These are phyloP conservation scores for Chlorencoelia australis DNA, from an alignment of 2,329 filamentous ascomycete genomes.

Conservation along the genomic window DNA sequence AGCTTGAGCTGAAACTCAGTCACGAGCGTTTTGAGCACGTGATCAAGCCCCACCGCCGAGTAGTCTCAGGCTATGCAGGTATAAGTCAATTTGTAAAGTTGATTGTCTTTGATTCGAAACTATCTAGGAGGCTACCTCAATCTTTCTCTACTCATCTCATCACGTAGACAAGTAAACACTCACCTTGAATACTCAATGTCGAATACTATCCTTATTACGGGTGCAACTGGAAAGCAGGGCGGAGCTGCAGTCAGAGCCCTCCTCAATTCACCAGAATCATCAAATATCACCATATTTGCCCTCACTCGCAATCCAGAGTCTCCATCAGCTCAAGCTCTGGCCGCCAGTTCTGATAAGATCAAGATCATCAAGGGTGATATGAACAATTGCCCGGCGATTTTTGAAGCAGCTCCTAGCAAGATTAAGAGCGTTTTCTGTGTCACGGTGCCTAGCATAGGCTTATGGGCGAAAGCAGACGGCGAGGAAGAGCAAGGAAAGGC, in stretches of 20 bases:
- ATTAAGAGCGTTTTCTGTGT: slow-evolving; percentile 55
- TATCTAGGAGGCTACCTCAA: too few species aligned
- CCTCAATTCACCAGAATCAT: slow-evolving; percentile 21
- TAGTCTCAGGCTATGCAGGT: too few species aligned
- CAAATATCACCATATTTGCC: slow-evolving; percentile 41
- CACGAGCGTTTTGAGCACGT: too few species aligned
- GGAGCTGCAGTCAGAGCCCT: slow-evolving; percentile 34
- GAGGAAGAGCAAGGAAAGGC: slow-evolving; percentile 40
- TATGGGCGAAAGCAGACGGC: slow-evolving; percentile 14
- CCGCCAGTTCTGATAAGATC: slow-evolving; percentile 34
- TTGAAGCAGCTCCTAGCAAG: slow-evolving; percentile 28
- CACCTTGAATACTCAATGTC: too few species aligned
- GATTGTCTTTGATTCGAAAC: too few species aligned
- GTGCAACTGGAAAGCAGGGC: slow-evolving; percentile 40
- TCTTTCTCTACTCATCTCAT: too few species aligned
- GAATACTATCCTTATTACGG: slow-evolving; percentile 31
- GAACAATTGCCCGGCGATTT: slow-evolving; percentile 39
- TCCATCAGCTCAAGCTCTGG: slow-evolving; percentile 37
- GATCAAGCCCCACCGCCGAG: too few species aligned
- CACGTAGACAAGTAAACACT: too few species aligned
- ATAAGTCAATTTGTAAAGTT: too few species aligned
- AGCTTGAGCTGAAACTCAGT: too few species aligned
- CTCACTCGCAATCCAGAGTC: slow-evolving; percentile 45
- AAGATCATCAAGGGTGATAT: slow-evolving; percentile 47
- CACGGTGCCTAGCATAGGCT: slow-evolving; percentile 19